Conservation (phyloP, 164 flowering plant genomes). For the Magnolia changhungtana region DNA sequence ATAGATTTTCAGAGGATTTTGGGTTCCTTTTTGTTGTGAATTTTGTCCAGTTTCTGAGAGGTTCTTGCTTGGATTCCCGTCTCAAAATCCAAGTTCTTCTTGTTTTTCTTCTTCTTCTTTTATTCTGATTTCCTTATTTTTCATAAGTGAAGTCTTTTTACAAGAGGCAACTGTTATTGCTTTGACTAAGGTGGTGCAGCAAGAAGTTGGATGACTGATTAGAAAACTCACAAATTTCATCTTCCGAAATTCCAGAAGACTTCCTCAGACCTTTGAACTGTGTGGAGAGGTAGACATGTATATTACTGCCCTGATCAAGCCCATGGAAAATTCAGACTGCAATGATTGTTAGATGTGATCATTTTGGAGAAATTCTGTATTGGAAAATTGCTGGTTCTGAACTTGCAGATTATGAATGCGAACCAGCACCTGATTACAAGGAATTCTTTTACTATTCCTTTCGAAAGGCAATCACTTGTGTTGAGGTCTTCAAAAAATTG, state of each 20-base stretch:
- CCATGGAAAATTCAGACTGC: conserved; percentile 48
- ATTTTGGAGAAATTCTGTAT: conserved; percentile 75
- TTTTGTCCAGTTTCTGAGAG: too few relatives aligned
- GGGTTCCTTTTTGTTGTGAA: too few relatives aligned
- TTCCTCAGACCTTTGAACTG: conserved; percentile 63
- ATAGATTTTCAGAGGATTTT: too few relatives aligned
- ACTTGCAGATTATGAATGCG: conserved; percentile 77
- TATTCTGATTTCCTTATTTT: too few relatives aligned
- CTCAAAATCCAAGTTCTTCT: too few relatives aligned
- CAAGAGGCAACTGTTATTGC: conserved; percentile 63
- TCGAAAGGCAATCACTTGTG: conserved; percentile 72
- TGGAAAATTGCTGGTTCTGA: conserved; percentile 90
- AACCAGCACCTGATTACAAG: conserved; percentile 59
- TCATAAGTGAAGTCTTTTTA: too few relatives aligned
- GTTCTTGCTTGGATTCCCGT: too few relatives aligned
- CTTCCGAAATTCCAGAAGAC: conserved; percentile 55
- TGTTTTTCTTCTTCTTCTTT: too few relatives aligned
- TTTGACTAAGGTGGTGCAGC: conserved; percentile 35
- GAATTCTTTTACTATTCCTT: conserved; percentile 56
- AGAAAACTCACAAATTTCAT: conserved; percentile 70
- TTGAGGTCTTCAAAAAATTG: conserved; percentile 66
- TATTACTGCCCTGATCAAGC: conserved; percentile 61
- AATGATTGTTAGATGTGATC: conserved; percentile 62
- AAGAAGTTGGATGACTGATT: conserved; percentile 45
- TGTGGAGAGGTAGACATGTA: conserved; percentile 57